phyloP scores from a whole-genome alignment of 1,284 basidiomycete species.

The Tylopilus sp. region DNA sequence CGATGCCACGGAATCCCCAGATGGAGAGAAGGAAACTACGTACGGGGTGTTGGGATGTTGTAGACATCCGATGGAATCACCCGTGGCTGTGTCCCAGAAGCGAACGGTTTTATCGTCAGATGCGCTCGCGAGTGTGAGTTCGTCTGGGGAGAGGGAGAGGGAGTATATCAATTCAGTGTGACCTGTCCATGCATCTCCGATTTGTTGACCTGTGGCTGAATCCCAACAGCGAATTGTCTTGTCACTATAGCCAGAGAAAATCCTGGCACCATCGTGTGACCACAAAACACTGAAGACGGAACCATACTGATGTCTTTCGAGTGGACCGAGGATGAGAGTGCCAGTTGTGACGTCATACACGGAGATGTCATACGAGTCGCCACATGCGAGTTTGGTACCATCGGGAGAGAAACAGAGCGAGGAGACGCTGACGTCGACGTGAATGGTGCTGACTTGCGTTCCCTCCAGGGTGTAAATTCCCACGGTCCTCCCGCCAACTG shows the following conservation, averaged over 20 bases:
- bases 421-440: too few species aligned
- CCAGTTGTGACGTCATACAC: not conserved
- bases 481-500: too few species aligned
- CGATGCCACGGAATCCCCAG: slow-evolving; percentile 16
- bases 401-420: too few species aligned
- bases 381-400: not conserved
- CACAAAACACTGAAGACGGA: not conserved
- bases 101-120: slow-evolving; percentile 17
- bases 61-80: slow-evolving; percentile 1
- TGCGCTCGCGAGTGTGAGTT: not conserved
- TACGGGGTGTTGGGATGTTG: not conserved
- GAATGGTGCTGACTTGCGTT: too few species aligned
- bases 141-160: not conserved
- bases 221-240: not conserved
- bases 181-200: not conserved
- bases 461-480: too few species aligned
- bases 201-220: not conserved
- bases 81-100: slow-evolving; percentile 16
- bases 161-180: not conserved
- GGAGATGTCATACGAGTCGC: not conserved
- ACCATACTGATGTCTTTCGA: not conserved
- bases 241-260: not conserved
- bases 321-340: not conserved
- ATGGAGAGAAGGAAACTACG: slow-evolving; percentile 16
- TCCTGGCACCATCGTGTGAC: not conserved